Base-by-base conservation (phyloP, 352 stramenopile genomes). In the Aphanomyces cochlioides region DNA sequence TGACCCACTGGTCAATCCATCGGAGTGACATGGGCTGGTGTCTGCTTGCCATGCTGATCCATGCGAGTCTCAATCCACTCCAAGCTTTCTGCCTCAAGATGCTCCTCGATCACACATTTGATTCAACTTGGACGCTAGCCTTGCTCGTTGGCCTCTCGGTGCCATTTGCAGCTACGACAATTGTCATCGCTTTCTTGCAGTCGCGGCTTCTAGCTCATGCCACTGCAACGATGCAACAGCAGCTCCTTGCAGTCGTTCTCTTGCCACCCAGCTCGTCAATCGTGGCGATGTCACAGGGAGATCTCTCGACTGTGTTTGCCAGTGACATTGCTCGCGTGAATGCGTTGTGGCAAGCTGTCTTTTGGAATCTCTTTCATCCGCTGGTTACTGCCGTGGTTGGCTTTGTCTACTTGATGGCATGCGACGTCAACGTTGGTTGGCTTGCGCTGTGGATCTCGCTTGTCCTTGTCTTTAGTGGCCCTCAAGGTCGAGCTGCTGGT, bases 1-100 rank as follows among this genome's bases (percentile, higher is more conserved):
- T 7, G 80, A 92, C 37, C 83, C 87, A 95, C 77, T 95, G 87
- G 87, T 91, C 85, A 40, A 93, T 86, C 72, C 87, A 95, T 72
- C 85, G 81, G 57, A 61, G 74, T 5, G 84, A 90, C 67, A 71
- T 95, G 15, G 72, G 83, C 3, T 85, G 91, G 56, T 90, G 81
- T 63, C 84, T 92, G 57, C 73, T 95, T 41, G 84, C 92, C 10
- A 85, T 90, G 13, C 88, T 81, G 54, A 77, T 95, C 41, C 91
- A 93, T 71, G 87, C 85, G 3, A 80, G 85, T 13, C 83, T 95
- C 41, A 90, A 78, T 66, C 87, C 87, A 40, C 74, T 81, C 41
- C 80, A 93, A 75, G 80, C 85, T 34, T 91, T 85, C 74, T 93
- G 90, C 73, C 67, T 88, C 59, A 41, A 67, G n/a, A 10, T 56